Base-by-base conservation (phyloP, 352 stramenopile genomes). In the Pythium plurisporium region DNA sequence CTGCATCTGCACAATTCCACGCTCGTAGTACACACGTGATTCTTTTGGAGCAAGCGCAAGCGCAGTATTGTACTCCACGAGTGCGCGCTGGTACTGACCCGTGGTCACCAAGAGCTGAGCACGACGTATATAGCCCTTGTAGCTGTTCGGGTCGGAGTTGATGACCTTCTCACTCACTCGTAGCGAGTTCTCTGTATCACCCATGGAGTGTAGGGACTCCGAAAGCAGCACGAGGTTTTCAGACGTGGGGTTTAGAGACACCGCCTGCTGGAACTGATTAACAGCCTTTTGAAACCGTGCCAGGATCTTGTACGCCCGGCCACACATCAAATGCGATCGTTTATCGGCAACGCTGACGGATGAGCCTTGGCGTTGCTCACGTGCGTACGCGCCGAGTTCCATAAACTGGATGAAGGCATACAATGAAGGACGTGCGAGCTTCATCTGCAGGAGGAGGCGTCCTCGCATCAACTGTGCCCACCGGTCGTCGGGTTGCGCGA, bases 201-300 rank as follows among this genome's bases (percentile, higher is more conserved):
- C 82, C 49, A 90, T 72, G 11, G 82, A 90, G 52, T 92, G 82
- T 2, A 92, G 56, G 22, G 82, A 87, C 59, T 92, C 82, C 8
- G 82, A 92, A 1, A 92, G 59, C 42, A 92, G 34, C 20, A 88
- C 77, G n/a, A 92, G 64, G 45, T 92, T 92, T 29, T 87, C 82
- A 7, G 72, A 77, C 4, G 72, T 89, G 31, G 79, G 82, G 34
- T 85, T 78, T 4, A 84, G 60, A 14, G 69, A 55, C 22, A 82
- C 82, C 1, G 77, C 79, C 22, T 64, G 72, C 49, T 90, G 74
- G 43, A 92, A 90, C 47, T 81, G 76, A 15, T 66, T 40, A 6
- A 92, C 79, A 1, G 82, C 82, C 29, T 76, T 67, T 45, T 79
- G 67, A 56, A 88, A 89, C 6, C 74, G 72, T n/a, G 76, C 72